phyloP scores from a whole-genome alignment of 139 green algal genomes.

The Volvox africanus region DNA sequence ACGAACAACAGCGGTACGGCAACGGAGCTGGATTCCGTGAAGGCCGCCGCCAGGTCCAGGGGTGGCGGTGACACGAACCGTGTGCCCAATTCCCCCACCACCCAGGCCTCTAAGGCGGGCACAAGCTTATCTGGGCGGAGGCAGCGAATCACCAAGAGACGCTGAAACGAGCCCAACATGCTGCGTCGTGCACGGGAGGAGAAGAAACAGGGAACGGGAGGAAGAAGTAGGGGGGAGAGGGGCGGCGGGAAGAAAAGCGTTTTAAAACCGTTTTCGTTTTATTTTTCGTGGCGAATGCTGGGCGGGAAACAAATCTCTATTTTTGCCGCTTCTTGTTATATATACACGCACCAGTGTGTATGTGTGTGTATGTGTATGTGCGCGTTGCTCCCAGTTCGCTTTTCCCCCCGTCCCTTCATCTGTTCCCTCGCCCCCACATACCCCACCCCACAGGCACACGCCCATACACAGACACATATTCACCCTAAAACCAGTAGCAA shows the following conservation, averaged over 20 bases:
- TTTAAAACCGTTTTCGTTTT: too few species aligned
- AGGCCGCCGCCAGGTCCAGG: constrained; percentile 75
- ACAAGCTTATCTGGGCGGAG: constrained; percentile 84
- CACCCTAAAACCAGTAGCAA: too few species aligned
- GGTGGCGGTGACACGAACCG: constrained; percentile 77
- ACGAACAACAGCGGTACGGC: constrained; percentile 83
- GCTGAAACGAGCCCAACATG: constrained; percentile 74
- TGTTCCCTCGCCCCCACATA: not conserved
- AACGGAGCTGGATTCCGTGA: constrained; percentile 23
- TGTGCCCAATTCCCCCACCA: constrained; percentile 63
- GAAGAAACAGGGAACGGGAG: not conserved
- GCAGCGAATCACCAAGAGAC: constrained; percentile 69
- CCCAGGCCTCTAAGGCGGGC: constrained; percentile 70
- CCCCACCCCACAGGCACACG: not conserved
- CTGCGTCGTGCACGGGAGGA: not conserved
- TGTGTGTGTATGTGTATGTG: too few species aligned
- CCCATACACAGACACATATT: not conserved
- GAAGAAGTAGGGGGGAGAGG: not conserved
- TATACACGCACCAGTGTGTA: too few species aligned
- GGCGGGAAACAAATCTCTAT: not conserved
- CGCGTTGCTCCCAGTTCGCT: too few species aligned
- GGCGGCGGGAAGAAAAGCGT: not conserved
- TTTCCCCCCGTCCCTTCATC: too few species aligned
- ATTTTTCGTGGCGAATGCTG: not conserved
- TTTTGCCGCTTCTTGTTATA: too few species aligned